These are phyloP conservation scores for Luvunga scandens DNA, from an alignment of 345 rosid genomes.

Conservation along the genomic window DNA sequence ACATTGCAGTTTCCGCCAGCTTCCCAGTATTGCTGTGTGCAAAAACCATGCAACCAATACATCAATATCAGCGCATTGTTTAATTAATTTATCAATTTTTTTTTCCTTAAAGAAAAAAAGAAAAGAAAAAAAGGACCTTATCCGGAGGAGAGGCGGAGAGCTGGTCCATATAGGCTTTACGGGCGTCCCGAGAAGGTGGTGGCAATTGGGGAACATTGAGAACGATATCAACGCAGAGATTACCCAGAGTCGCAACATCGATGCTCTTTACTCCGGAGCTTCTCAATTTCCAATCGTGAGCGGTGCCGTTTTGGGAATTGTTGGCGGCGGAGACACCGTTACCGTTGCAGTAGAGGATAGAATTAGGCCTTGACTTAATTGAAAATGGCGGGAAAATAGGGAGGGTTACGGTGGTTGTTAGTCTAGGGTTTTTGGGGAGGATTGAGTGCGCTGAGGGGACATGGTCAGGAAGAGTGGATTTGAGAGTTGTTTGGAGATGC, in stretches of 20 bases:
- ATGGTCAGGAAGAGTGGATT: not conserved
- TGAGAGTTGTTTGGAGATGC: not conserved
- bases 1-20: conserved; percentile 98
- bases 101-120: not conserved
- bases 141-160: conserved; percentile 80
- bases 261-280: conserved; percentile 37
- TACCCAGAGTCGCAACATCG: conserved; percentile 85
- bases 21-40: conserved; percentile 73
- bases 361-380: not conserved
- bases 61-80: not conserved
- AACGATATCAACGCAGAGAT: conserved; percentile 93
- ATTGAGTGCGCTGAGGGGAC: not conserved
- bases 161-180: conserved; percentile 67
- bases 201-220: conserved; percentile 82
- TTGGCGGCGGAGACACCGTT: conserved; percentile 32
- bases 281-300: conserved; percentile 17
- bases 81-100: not conserved
- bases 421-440: conserved; percentile 36
- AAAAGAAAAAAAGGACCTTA: conserved; percentile 42
- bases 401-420: not conserved
- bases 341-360: conserved; percentile 27
- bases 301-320: conserved; percentile 18
- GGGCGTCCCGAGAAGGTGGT: conserved; percentile 49
- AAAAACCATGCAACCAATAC: conserved; percentile 15
- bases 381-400: conserved; percentile 25